phyloP scores from a whole-genome alignment of 108 stramenopile genomes.

The Fistulifera solaris region DNA sequence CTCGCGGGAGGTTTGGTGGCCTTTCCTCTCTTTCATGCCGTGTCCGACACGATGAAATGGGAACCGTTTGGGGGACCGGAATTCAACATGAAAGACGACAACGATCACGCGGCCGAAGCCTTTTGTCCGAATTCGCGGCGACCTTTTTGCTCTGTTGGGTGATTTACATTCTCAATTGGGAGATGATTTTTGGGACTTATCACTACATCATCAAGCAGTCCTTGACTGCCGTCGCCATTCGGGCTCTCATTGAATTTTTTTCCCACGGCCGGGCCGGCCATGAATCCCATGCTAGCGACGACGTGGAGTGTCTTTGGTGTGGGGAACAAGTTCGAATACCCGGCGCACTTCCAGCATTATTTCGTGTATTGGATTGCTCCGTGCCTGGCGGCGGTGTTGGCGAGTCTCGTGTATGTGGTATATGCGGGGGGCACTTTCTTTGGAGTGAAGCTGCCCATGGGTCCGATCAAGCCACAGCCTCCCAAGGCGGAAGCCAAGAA shows the following conservation, averaged over 20 bases:
- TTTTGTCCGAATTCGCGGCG: constrained; percentile 63
- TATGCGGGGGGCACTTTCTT: constrained; percentile 71
- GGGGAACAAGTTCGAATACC: constrained; percentile 41
- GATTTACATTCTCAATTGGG: constrained; percentile 81
- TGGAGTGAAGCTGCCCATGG: constrained; percentile 58
- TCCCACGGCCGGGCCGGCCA: constrained; percentile 79
- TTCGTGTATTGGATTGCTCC: constrained; percentile 83
- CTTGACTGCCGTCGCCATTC: constrained; percentile 76
- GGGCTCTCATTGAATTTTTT: constrained; percentile 76
- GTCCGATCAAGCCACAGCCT: constrained; percentile 52
- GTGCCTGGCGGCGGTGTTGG: constrained; percentile 49
- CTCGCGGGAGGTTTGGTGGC: constrained; percentile 78
- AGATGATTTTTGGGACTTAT: constrained; percentile 73
- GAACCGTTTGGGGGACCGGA: constrained; percentile 80
- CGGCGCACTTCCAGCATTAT: constrained; percentile 55
- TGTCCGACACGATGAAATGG: constrained; percentile 42
- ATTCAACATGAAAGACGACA: constrained; percentile 44
- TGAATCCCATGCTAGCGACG: constrained; percentile 88
- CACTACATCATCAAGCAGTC: constrained; percentile 85
- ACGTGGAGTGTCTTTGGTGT: constrained; percentile 63
- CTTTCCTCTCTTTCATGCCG: constrained; percentile 61
- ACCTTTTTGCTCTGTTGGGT: constrained; percentile 58
- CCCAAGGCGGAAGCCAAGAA: constrained; percentile 29
- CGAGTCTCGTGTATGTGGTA: constrained; percentile 52
- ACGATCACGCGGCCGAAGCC: constrained; percentile 40